Conservation (phyloP, 495 filamentous ascomycete species). For the Friedmanniomyces endolithicus region DNA sequence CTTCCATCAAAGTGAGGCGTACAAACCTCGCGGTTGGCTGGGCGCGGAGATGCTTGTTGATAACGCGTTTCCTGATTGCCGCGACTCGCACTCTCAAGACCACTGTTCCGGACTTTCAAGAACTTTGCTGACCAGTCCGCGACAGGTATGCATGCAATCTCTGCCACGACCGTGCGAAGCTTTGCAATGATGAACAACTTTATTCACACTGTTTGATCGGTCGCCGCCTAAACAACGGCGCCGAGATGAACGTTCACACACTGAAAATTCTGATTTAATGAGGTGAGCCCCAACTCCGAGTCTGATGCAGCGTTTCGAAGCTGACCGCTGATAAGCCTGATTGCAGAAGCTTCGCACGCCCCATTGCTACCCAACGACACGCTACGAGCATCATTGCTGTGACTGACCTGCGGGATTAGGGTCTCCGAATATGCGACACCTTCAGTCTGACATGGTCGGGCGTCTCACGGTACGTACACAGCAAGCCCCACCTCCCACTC, state of each 20-base stretch:
- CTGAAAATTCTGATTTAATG: constrained; percentile 99
- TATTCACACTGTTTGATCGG: constrained; percentile 99
- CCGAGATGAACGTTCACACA: constrained; percentile 62
- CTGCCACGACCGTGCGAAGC: not conserved
- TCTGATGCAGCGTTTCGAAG: constrained; percentile 1
- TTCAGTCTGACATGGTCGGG: too few relatives aligned
- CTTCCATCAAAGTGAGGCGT: constrained; percentile 60
- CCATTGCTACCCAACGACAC: not conserved
- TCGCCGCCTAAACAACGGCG: constrained; percentile 34
- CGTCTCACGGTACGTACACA: not conserved
- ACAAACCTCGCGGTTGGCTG: constrained; percentile 72
- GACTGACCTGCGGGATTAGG: not conserved
- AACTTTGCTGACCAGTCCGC: constrained; percentile 18
- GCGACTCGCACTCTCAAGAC: constrained; percentile 12
- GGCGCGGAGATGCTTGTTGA: constrained; percentile 80
- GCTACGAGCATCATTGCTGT: not conserved
- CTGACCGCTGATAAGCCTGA: constrained; percentile 25
- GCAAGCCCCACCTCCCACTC: not conserved
- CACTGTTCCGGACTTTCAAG: constrained; percentile 29
- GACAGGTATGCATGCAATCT: constrained; percentile 1
- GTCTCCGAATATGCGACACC: not conserved
- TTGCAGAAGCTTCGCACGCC: constrained; percentile 17
- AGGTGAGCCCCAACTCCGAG: constrained; percentile 41
- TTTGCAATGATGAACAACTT: constrained; percentile 50
- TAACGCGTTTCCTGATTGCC: constrained; percentile 82